Conservation (phyloP, 164 flowering plant species). For the Aristolochia californica region DNA sequence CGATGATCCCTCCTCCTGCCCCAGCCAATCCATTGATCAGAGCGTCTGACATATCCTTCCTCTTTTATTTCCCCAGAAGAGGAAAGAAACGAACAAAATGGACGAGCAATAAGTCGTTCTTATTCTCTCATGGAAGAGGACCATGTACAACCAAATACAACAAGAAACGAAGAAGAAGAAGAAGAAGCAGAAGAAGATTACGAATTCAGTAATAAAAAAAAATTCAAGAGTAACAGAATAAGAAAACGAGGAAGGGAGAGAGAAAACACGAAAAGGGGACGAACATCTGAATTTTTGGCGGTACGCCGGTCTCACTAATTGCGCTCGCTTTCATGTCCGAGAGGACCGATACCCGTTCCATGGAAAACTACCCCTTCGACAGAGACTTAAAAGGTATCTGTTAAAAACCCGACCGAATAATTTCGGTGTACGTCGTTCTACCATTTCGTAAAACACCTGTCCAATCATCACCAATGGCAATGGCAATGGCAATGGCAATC, state of each 20-base stretch:
- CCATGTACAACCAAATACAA: neutral
- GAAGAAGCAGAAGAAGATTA: neutral
- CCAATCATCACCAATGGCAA: too few species aligned
- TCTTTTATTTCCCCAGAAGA: neutral
- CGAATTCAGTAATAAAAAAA: too few species aligned
- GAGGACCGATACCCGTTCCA: neutral
- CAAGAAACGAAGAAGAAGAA: neutral
- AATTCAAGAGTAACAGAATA: too few species aligned
- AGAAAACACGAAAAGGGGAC: neutral
- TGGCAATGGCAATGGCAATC: too few species aligned
- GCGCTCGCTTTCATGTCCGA: neutral
- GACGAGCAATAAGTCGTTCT: neutral
- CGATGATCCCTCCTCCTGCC: slow-evolving; percentile 96
- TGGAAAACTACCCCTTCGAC: too few species aligned
- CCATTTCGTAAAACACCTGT: too few species aligned
- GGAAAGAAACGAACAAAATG: neutral
- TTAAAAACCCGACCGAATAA: too few species aligned
- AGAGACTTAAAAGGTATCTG: too few species aligned
- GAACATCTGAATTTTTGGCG: slow-evolving; percentile 9
- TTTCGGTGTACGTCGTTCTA: too few species aligned
- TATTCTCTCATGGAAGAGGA: neutral
- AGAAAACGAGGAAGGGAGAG: neutral
- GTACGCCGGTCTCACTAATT: slow-evolving; percentile 1
- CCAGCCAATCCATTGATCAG: slow-evolving; percentile 92
- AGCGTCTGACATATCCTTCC: slow-evolving; percentile 71